Evolutionary conservation across 2,329 filamentous ascomycete genomes (phyloP).

Genomic region (Aureobasidium leucospermi): DNA sequence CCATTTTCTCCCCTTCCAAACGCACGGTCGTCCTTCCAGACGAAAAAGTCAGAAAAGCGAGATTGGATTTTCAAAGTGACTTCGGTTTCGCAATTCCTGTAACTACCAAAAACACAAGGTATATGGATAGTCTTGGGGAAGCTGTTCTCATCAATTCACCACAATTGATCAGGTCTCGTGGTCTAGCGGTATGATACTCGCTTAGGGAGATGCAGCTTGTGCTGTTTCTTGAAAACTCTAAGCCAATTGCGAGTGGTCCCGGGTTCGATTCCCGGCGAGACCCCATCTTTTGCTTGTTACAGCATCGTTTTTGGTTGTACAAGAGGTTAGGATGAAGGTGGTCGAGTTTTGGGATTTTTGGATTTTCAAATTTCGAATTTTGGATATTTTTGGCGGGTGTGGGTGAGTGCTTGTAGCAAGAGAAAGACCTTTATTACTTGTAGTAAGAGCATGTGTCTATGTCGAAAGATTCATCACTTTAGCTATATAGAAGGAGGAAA

Average conservation of each 20-base stretch:
- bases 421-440: too few species aligned
- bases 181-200: slow-evolving; percentile 13
- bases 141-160: neutral
- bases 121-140: too few species aligned
- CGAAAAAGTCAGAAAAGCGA: neutral
- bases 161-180: neutral
- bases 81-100: too few species aligned
- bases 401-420: too few species aligned
- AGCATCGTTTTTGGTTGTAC: neutral
- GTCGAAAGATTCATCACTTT: too few species aligned
- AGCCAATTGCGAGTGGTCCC: slow-evolving; percentile 10
- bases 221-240: slow-evolving; percentile 1
- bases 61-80: neutral
- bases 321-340: neutral
- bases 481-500: too few species aligned
- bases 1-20: neutral
- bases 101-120: too few species aligned
- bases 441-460: too few species aligned
- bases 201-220: neutral
- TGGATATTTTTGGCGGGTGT: too few species aligned
- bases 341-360: too few species aligned
- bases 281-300: neutral
- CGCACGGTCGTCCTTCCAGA: neutral
- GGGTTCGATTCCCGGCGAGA: slow-evolving; percentile 10
- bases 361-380: too few species aligned